Base-by-base conservation (phyloP, 768 basidiomycete species). In the Phanerochaete carnosa region DNA sequence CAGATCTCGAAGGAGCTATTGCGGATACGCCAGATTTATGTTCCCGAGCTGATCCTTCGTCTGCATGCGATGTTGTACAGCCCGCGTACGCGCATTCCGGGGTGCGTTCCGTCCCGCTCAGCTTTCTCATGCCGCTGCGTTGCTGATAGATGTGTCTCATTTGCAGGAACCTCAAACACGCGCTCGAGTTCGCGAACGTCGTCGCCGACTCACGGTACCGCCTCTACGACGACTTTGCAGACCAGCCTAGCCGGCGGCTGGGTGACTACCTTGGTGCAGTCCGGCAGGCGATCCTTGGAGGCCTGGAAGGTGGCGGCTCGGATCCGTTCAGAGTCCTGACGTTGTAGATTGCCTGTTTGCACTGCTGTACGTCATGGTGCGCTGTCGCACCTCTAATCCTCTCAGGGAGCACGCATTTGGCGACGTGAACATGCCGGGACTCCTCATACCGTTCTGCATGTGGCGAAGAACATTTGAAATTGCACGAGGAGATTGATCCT, bases 21-120 rank as follows among this genome's bases (percentile, higher is more conserved):
- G 13, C 84, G 89, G n/a, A 89, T 96, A 55, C 85, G 95, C 45
- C 88, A 94, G 67, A 85, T 95, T 30, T 95, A 89, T 72, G 78
- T 97, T 26, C 96, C 95, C 0, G 94, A 97, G 70, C 80, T 98
- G 23, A 84, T 98, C 65, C 80, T 98, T 64, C 86, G 93, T 23
- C 76, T 98, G 1, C 95, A 98, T 68, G 78, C 82, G 46, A 75
- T 89, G 53, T 75, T 98, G 12, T 81, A 84, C 61, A 74, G 78
- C 33, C 92, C 94, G 5, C 77, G 86, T 8, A 72, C 77, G 11
- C 74, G 83, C 23, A 79, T 94, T 45, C 85, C 88, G 50, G 80
- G 83, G 94, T 90, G 65, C 55, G 87, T 19, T 19, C 19, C 39
- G 33, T 79, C 29, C 29, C 43, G 16, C 45, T 47, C 43, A n/a